Evolutionary conservation across 2,329 filamentous ascomycete species (phyloP), one percentile per base, ranked within the genome.

Genomic region (Venturia aucupariae): DNA sequence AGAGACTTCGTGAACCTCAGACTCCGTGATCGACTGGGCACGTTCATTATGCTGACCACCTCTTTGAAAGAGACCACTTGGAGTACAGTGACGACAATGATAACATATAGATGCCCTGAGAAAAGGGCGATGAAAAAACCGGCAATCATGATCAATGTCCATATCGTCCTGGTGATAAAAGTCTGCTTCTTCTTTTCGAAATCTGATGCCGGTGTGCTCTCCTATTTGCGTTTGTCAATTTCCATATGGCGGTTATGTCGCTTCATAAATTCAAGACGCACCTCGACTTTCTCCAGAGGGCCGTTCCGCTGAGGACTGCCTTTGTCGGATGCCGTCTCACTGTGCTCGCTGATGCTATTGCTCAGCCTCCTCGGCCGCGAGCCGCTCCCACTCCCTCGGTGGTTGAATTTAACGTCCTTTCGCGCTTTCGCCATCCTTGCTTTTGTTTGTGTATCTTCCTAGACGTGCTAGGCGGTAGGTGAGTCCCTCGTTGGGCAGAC

Each of bases 161-260:
- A 99, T 82, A 97, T 91, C 64, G 93, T 93, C 72, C 94, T 88
- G 46, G 92, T 96, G 72, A 97, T 90, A 81, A 99, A 97, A 75
- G 94, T 96, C 76, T 92, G 89, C 80, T 96, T 97, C 79, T 99
- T 99, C 85, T 97, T 97, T 75, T 97, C 92, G 76, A 95, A 97
- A 67, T 97, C 94, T 70, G 85, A 84, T 66, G 79, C 75, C 64
- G 73, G 73, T 62, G 75, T 73, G 59, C 71, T 69, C 62, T 79
- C 75, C 30, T 62, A 27, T 27, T 41, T 19, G 32, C 15, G 10
- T 17, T 17, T 32, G 42, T 62, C 30, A 38, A 38, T 54, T 32
- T 62, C 8, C 17, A 54, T 10, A 1, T 42, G 6, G n/a, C 24
- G 10, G n/a, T 15, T 10, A 38, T 17, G 59, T 60, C 51, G 51